A percentile compares a stretch with the other conserved stretches of the same genome.
phyloP scores from a whole-genome alignment of 2,329 filamentous ascomycete species.

The Penicillium sp. region DNA sequence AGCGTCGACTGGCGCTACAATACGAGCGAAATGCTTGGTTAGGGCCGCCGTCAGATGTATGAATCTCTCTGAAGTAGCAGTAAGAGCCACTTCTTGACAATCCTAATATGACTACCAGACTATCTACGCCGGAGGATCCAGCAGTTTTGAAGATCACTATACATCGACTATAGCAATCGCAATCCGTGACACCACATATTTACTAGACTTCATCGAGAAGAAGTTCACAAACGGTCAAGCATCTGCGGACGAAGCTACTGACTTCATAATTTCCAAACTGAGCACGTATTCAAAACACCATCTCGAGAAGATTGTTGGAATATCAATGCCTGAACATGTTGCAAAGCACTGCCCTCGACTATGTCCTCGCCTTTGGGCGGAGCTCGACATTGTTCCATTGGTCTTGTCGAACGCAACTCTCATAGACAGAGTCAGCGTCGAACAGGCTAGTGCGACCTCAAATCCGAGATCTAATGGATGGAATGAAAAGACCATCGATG shows the following conservation, averaged over 20 bases:
- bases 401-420: slow-evolving; percentile 52
- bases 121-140: slow-evolving; percentile 45
- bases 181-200: slow-evolving; percentile 72
- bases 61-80: slow-evolving; percentile 3
- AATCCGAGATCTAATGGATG: slow-evolving; percentile 31
- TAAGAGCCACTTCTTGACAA: background rate
- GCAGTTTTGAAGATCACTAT: slow-evolving; percentile 37
- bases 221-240: slow-evolving; percentile 51
- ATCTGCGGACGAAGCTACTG: slow-evolving; percentile 51
- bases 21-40: slow-evolving; percentile 38
- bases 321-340: slow-evolving; percentile 64
- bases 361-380: slow-evolving; percentile 70
- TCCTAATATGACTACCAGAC: slow-evolving; percentile 28
- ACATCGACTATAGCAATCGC: slow-evolving; percentile 64
- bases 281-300: slow-evolving; percentile 63
- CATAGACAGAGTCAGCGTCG: slow-evolving; percentile 9
- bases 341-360: slow-evolving; percentile 62
- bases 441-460: slow-evolving; percentile 27
- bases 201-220: slow-evolving; percentile 69
- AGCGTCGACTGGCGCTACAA: slow-evolving; percentile 34
- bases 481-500: slow-evolving; percentile 65
- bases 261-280: slow-evolving; percentile 60
- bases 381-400: slow-evolving; percentile 73
- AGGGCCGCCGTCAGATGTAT: slow-evolving; percentile 41
- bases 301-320: slow-evolving; percentile 71